A percentile compares a stretch with the other conserved stretches of the same genome.
Evolutionary conservation across 2,329 filamentous ascomycete species (phyloP).

Genomic region (Trichophyton mentagrophytes): DNA sequence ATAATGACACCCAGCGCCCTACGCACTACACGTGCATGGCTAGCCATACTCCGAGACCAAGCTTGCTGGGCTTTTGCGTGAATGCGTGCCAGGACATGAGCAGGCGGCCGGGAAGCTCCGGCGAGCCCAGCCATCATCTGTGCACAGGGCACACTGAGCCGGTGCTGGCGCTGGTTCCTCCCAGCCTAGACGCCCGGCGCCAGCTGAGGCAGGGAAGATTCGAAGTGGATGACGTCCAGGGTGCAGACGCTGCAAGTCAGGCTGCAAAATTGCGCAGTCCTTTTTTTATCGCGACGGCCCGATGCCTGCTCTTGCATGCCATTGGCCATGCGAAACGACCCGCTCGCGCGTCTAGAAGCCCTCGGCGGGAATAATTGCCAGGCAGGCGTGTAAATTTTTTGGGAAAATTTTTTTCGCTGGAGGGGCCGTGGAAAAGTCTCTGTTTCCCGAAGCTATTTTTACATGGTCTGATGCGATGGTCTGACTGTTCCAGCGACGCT

Average conservation of each 20-base stretch:
- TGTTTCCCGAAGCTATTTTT: constrained; percentile 3
- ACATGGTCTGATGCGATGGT: constrained; percentile 3
- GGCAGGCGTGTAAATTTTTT: background rate
- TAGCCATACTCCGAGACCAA: background rate
- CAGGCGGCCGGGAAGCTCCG: background rate
- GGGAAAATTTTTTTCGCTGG: constrained; percentile 1
- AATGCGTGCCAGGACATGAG: background rate
- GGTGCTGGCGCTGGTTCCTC: background rate
- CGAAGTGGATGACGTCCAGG: background rate
- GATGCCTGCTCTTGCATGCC: constrained; percentile 1
- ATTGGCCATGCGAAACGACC: background rate
- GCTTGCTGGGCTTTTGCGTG: background rate
- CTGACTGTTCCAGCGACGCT: background rate
- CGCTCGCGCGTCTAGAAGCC: constrained; percentile 1
- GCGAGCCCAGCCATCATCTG: background rate
- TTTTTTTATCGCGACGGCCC: constrained; percentile 1
- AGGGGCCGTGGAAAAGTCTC: constrained; percentile 4
- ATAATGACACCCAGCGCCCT: background rate
- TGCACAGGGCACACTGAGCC: background rate
- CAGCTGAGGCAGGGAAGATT: constrained; percentile 2
- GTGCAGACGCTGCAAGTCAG: background rate
- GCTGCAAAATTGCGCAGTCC: background rate
- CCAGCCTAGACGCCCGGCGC: constrained; percentile 2
- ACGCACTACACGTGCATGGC: background rate
- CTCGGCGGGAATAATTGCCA: background rate